Evolutionary conservation across 257 asterid species (phyloP).

Genomic region (Solanum pimpinellifolium): DNA sequence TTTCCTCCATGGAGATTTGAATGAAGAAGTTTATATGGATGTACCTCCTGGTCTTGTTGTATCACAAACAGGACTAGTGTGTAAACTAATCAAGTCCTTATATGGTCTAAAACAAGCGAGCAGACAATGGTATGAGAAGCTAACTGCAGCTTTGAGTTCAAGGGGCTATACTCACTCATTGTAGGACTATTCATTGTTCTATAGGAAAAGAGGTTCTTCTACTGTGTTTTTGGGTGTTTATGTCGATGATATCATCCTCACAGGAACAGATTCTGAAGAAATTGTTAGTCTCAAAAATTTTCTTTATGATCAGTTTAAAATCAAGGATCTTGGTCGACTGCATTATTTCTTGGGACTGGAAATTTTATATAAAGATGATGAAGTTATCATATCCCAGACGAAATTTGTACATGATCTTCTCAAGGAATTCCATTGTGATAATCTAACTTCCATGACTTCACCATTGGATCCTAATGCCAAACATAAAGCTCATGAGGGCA

Average conservation of each 20-base stretch:
- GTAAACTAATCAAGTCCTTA: background rate
- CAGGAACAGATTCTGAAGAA: background rate
- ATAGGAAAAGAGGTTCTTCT: background rate
- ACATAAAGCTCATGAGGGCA: background rate
- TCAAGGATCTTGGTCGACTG: too few species aligned
- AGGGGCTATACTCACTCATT: background rate
- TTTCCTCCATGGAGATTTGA: background rate
- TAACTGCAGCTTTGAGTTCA: background rate
- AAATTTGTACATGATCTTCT: background rate
- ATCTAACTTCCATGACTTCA: background rate
- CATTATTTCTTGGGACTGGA: background rate
- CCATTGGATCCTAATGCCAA: background rate
- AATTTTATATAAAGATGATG: too few species aligned
- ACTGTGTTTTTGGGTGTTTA: background rate
- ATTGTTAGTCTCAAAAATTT: too few species aligned
- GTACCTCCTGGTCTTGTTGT: background rate
- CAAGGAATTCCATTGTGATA: background rate
- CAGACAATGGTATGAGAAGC: background rate
- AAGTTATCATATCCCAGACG: background rate
- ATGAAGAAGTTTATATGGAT: background rate
- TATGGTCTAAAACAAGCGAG: background rate
- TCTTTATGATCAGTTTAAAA: too few species aligned
- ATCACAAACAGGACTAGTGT: fast-evolving
- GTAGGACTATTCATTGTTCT: too few species aligned
- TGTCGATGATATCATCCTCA: background rate